Evolutionary conservation across 108 stramenopile genomes (phyloP), one percentile per base, ranked within the genome.

Genomic region (Cylindrotheca closterium): DNA sequence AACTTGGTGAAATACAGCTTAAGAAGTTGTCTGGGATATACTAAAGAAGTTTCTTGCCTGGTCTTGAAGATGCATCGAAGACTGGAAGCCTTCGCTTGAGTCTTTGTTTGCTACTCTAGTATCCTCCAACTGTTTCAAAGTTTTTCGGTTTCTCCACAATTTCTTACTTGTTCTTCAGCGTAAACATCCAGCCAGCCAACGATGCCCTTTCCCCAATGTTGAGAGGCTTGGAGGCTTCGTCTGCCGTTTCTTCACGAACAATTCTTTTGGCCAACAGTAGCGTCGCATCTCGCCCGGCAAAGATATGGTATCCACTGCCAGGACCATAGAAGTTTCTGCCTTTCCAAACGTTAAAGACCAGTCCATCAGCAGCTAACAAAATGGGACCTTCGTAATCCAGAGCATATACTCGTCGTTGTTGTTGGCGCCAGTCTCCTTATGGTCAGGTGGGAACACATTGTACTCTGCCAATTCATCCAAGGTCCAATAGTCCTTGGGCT

Each of bases 271-370:
- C 84, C 64, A 88, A 51, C 55, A 83, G 70, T 19, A 82, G 30
- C 21, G 84, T 88, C 0, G 84, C 84, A 79, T 88, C 87, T 7
- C 84, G 55, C 26, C 96, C 96, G 2, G 93, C 87, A 69, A 96
- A 96, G 19, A 84, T 55, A 63, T 84, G 84, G 70, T 96, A 96
- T 7, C 81, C 79, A 4, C 92, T 86, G 1, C 80, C 91, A 4
- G 85, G 79, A 12, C 93, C 93, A 70, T 96, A 96, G 51, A 87
- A 92, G 29, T 94, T 75, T 8, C 87, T 71, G 55, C 86, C 92
- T 52, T 85, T 80, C 30, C 86, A 88, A 4, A 90, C 91, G 73
- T 96, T 93, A 58, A 91, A 96, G 1, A 96, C 91, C 45, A 83
- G 60, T 10, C 87, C 87, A 58, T 85, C 82, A 10, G 79, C 87